Evolutionary conservation across 169 alveolate genomes (phyloP), one percentile per base, ranked within the genome.

Genomic region (Plasmodium billcollinsi): DNA sequence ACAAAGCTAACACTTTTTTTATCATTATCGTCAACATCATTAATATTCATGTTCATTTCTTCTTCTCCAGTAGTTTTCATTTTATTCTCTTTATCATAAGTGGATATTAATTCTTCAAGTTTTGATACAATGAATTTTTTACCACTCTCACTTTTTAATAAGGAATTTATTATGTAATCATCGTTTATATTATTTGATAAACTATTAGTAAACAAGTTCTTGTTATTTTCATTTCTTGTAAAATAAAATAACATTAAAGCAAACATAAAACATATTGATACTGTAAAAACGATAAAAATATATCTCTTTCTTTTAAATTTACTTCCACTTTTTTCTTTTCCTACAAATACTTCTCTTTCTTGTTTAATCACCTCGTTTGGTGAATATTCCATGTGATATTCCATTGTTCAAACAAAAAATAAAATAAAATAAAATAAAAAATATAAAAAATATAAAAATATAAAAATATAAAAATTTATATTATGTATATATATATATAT

Each of bases 81-180:
- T 18, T 33, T n/a, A 8, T n/a, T 29, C 50, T 72, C 39, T n/a
- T 69, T 56, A 8, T 63, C 91, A 24, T 71, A 39, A 5, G 62
- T 14, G 0, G 66, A 15, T 6, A 83, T 49, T 4, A 62, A 29
- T 54, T 83, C 91, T 29, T 59, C 66, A 3, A 83, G 2, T 29
- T 83, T 83, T 12, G 91, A 83, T 18, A 47, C 65, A 26, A 83
- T 69, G 50, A 83, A 69, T 83, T 69, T 83, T 18, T 83, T 83
- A 12, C 80, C 91, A 33, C 66, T 45, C 7, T 70, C 52, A 26
- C 85, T 83, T n/a, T 83, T 83, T 54, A 83, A 83, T 12, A 83
- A 39, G 6, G 66, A 39, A 20, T 15, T 67, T 3, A 83, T 83
- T 12, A 83, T 29, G 9, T 20, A 56, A 14, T 83, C 91, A 66